Base-by-base conservation (phyloP, 2,329 filamentous ascomycete genomes). In the Colletotrichum agaves region DNA sequence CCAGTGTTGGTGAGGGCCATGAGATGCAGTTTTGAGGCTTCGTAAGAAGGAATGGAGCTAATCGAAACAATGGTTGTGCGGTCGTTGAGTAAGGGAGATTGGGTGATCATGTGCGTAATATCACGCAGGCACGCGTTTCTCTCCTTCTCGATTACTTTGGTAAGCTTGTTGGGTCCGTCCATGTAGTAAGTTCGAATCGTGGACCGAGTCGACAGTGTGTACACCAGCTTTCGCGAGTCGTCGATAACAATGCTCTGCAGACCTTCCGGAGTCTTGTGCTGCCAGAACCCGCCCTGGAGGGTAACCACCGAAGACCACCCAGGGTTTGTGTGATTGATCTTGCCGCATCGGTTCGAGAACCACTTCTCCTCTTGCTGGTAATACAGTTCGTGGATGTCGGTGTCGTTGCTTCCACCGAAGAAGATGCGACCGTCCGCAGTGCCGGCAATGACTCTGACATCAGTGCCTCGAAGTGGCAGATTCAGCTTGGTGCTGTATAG, bases 361-460 rank as follows among this genome's bases (percentile, higher is more conserved):
- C 96, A 99, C 73, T 92, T 91, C 80, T 99, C 96, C 78, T 98
- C 94, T 75, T 97, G 94, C 79, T 98, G 95, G 77, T 99, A 99
- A 72, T 92, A 94, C 61, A 99, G 87, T 79, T 99, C 96, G 77
- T 96, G 93, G 53, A 99, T 89, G 73, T 98, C 94, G 71, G 93
- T 93, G 71, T 95, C 93, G 57, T 85, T 87, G 57, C 86, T 87
- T 41, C 94, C 93, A 46, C 92, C 90, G 75, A 98, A 97, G 83
- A 99, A 99, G 71, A 99, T 96, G 69, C 96, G 92, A 8, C 97
- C 97, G 21, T 89, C 91, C 19, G 90, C 89, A 3, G 94, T 96
- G 15, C 92, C 93, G 21, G 90, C 90, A 72, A 99, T 94, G 50
- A 91, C 85, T 62, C 88, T 89, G 43, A 97, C 90, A 72, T 93